A percentile compares a stretch with the other conserved stretches of the same genome.
Evolutionary conservation across 768 basidiomycete species (phyloP).

Genomic region (Serendipita sp.): DNA sequence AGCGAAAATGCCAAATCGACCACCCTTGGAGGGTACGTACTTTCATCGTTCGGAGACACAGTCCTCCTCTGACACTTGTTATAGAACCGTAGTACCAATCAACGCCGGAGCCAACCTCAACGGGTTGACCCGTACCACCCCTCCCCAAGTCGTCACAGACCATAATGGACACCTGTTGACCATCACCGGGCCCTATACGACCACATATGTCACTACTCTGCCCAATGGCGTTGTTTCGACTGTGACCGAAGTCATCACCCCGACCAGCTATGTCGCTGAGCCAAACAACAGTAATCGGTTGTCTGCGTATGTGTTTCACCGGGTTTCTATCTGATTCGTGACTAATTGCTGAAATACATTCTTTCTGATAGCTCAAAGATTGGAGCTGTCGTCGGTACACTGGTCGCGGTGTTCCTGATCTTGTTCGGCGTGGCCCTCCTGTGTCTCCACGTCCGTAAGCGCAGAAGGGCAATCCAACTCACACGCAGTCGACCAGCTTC

Average conservation of each 20-base stretch:
- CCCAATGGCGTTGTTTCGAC: conserved; percentile 4
- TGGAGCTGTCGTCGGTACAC: neutral
- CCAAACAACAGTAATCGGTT: neutral
- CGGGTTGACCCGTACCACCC: neutral
- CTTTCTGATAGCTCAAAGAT: neutral
- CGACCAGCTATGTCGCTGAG: neutral
- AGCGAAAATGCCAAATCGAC: too few relatives aligned
- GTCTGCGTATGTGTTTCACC: neutral
- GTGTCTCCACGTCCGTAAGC: neutral
- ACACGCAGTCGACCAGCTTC: neutral
- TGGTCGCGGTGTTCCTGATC: conserved; percentile 4
- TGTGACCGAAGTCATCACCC: neutral
- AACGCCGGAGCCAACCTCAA: neutral
- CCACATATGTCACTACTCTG: neutral
- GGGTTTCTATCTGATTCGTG: neutral
- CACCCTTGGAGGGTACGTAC: neutral
- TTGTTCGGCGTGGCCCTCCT: neutral
- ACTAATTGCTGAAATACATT: neutral
- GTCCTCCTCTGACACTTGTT: too few relatives aligned
- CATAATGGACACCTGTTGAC: neutral
- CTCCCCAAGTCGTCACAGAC: neutral
- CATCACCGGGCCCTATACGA: neutral
- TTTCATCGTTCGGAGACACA: neutral
- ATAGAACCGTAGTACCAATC: neutral
- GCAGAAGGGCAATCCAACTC: neutral